Conservation (phyloP, 1,284 basidiomycete genomes). For the Apiotrichum domesticum region DNA sequence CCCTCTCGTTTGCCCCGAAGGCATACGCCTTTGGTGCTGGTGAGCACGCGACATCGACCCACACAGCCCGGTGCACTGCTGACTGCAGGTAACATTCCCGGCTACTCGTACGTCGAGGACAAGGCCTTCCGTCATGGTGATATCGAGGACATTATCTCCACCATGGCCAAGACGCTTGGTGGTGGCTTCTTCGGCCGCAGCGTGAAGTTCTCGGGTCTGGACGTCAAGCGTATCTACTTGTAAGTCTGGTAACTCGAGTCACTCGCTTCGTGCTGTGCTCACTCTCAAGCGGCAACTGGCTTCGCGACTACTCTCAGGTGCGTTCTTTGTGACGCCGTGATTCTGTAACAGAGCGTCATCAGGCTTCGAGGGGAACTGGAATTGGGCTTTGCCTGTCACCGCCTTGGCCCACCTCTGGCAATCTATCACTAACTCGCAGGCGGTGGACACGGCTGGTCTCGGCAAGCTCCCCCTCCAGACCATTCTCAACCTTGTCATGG, state of each 20-base stretch:
- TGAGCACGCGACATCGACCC: slow-evolving; percentile 5
- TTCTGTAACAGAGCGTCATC: no score
- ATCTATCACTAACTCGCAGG: slow-evolving; percentile 48
- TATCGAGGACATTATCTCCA: slow-evolving; percentile 49
- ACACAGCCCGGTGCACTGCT: background rate
- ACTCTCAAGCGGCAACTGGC: slow-evolving; percentile 52
- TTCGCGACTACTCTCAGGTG: slow-evolving; percentile 64
- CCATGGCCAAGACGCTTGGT: slow-evolving; percentile 58
- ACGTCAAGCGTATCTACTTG: slow-evolving; percentile 45
- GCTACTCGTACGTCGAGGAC: slow-evolving; percentile 49
- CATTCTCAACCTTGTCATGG: slow-evolving; percentile 82
- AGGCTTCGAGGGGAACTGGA: no score
- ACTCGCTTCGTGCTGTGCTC: slow-evolving; percentile 28
- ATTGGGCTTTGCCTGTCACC: no score
- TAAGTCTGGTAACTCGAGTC: background rate
- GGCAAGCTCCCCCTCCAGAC: slow-evolving; percentile 66
- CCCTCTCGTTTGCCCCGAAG: slow-evolving; percentile 39
- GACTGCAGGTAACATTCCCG: slow-evolving; percentile 41
- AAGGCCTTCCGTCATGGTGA: slow-evolving; percentile 79
- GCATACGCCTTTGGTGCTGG: slow-evolving; percentile 44
- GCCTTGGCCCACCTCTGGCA: no score
- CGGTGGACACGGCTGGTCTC: slow-evolving; percentile 73
- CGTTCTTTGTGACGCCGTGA: background rate
- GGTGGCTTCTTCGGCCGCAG: slow-evolving; percentile 61
- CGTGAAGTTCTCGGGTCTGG: slow-evolving; percentile 57